These are phyloP conservation scores for Reutealis trisperma DNA, from an alignment of 345 rosid genomes.

Conservation along the genomic window DNA sequence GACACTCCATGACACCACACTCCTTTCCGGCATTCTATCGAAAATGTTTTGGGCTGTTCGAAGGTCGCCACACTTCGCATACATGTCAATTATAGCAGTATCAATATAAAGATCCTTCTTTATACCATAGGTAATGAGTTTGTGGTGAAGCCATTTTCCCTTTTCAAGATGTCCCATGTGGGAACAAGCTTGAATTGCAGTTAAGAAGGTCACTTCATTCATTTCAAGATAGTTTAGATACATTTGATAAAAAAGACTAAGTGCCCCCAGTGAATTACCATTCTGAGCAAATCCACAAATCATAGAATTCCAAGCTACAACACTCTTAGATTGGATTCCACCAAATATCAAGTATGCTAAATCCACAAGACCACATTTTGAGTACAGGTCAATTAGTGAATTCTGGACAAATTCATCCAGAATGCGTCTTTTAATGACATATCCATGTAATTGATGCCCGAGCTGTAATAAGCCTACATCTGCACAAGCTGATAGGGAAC, in stretches of 20 bases:
- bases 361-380: conserved; percentile 53
- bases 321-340: conserved; percentile 37
- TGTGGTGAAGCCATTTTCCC: conserved; percentile 80
- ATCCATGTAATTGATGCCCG: conserved; percentile 75
- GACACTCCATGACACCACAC: conserved; percentile 74
- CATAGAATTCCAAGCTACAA: conserved; percentile 69
- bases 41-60: conserved; percentile 49
- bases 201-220: conserved; percentile 58
- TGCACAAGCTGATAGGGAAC: conserved; percentile 70
- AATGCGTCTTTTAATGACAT: conserved; percentile 38
- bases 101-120: conserved; percentile 50
- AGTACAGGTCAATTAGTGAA: conserved; percentile 62
- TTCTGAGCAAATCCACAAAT: conserved; percentile 59
- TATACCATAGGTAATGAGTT: conserved; percentile 47
- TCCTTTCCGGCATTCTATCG: conserved; percentile 45
- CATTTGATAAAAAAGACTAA: conserved; percentile 63
- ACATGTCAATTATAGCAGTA: conserved; percentile 71
- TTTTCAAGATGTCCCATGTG: conserved; percentile 52
- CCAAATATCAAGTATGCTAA: conserved; percentile 46
- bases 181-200: conserved; percentile 70
- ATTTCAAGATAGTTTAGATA: conserved; percentile 43
- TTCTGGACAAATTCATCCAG: conserved; percentile 57
- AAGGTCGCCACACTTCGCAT: conserved; percentile 80
- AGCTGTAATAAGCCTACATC: conserved; percentile 42
- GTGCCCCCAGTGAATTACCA: conserved; percentile 58